A percentile compares a stretch with the other conserved stretches of the same genome.
Evolutionary conservation across 2,329 filamentous ascomycete species (phyloP).

Genomic region (Epichloe aotearoae): DNA sequence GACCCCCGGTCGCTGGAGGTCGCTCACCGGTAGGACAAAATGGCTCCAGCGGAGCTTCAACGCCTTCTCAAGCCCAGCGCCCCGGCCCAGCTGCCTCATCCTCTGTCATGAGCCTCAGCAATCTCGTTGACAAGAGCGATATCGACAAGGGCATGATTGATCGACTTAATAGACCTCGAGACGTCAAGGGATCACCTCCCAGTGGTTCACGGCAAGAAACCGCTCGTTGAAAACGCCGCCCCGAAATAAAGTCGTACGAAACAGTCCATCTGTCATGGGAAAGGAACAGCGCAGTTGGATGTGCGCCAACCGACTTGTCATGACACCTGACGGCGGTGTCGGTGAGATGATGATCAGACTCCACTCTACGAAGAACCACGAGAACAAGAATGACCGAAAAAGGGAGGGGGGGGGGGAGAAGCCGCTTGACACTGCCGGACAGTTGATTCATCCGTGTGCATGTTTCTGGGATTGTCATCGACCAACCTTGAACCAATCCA

Average conservation of each 20-base stretch:
- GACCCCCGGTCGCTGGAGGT: slow-evolving; percentile 16
- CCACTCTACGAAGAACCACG: too few species aligned
- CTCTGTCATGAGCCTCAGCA: slow-evolving; percentile 41
- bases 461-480: neutral
- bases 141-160: slow-evolving; percentile 44
- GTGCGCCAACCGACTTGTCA: too few species aligned
- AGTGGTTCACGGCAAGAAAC: slow-evolving; percentile 1
- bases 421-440: slow-evolving; percentile 10
- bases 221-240: slow-evolving; percentile 3
- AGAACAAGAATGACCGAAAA: neutral
- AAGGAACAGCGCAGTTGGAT: too few species aligned
- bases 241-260: too few species aligned
- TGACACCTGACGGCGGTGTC: too few species aligned
- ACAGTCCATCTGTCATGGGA: too few species aligned
- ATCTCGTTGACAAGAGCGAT: slow-evolving; percentile 37
- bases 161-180: slow-evolving; percentile 29
- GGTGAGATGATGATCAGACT: too few species aligned
- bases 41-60: slow-evolving; percentile 24
- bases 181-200: slow-evolving; percentile 5
- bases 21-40: slow-evolving; percentile 25
- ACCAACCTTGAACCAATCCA: neutral
- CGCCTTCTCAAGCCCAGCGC: slow-evolving; percentile 16
- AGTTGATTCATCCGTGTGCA: slow-evolving; percentile 6
- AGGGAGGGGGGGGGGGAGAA: neutral
- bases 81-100: slow-evolving; percentile 11